phyloP scores from a whole-genome alignment of 2,329 filamentous ascomycete species.

The Aspergillus sp. region DNA sequence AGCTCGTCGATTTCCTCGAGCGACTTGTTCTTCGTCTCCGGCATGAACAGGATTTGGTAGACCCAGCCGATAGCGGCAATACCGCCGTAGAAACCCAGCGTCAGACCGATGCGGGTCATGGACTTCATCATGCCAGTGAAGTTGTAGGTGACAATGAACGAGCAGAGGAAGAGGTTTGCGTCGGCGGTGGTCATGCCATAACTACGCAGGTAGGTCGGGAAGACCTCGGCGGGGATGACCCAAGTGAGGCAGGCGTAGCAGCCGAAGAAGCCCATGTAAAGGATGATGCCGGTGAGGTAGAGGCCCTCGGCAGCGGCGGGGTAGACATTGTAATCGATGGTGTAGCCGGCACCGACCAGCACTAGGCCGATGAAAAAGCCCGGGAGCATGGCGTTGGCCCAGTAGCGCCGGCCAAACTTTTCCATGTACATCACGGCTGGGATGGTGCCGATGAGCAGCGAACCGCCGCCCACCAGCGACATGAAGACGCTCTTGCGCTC shows the following conservation, averaged over 20 bases:
- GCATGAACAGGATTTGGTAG: slow-evolving; percentile 74
- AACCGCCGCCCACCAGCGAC: slow-evolving; percentile 68
- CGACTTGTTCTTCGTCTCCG: slow-evolving; percentile 67
- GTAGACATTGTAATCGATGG: slow-evolving; percentile 49
- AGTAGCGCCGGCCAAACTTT: slow-evolving; percentile 68
- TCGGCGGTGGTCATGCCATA: slow-evolving; percentile 73
- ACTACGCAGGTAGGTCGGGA: slow-evolving; percentile 67
- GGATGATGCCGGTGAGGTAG: slow-evolving; percentile 58
- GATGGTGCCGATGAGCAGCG: slow-evolving; percentile 65
- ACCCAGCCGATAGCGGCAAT: slow-evolving; percentile 69
- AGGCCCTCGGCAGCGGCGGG: slow-evolving; percentile 53
- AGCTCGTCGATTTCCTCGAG: slow-evolving; percentile 70
- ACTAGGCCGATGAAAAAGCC: slow-evolving; percentile 69
- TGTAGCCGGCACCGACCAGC: slow-evolving; percentile 64
- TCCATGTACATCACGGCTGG: slow-evolving; percentile 71
- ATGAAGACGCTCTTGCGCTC: slow-evolving; percentile 65
- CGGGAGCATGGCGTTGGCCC: slow-evolving; percentile 69
- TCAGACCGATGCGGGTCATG: slow-evolving; percentile 65
- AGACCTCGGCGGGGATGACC: slow-evolving; percentile 67
- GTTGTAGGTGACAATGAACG: slow-evolving; percentile 74
- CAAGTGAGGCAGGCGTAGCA: slow-evolving; percentile 64
- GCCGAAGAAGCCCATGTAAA: slow-evolving; percentile 69
- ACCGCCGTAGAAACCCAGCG: slow-evolving; percentile 70
- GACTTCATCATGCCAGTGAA: slow-evolving; percentile 67
- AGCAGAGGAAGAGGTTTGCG: slow-evolving; percentile 66